Base-by-base conservation (phyloP, 305 asterid genomes). In the Fraxinus baroniana region DNA sequence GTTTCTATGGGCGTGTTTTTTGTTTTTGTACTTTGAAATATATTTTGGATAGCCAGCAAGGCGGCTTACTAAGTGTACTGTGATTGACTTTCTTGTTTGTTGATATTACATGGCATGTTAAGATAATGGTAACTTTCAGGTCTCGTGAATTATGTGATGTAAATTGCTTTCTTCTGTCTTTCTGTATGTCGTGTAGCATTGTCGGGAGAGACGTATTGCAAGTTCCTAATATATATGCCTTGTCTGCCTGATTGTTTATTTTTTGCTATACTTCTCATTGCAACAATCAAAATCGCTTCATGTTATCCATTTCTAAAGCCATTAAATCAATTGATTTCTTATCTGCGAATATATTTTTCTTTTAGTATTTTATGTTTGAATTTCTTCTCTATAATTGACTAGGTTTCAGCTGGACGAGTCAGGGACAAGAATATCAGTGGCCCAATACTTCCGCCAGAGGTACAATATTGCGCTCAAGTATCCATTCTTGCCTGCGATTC, bases 401-500 rank as follows among this genome's bases (percentile, higher is more conserved):
- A 95, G 98, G 92, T 95, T 95, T 84, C 13, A 87, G 18, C 5
- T 81, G 33, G 95, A 92, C 36, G 95, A 84, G n/a, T 64, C 87
- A 0, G 97, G 93, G 8, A 8, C 60, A 30, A 49, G 5, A 20
- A 80, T 76, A 8, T 85, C 95, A 0, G 92, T 95, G 44, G 89
- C 37, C 1, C 84, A 89, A 17, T 95, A 94, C 88, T 95, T 91
- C 78, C 84, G 9, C 1, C 73, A 87, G 72, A 86, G 80, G 81
- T 92, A 94, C 84, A 81, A 82, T 0, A 82, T 89, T 71, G 12
- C 0, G 1, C 91, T 95, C 0, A 13, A 13, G 22, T 82, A 78
- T 80, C 91, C 92, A 0, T 7, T 2, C 36, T 76, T 95, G 82
- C 98, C 97, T 28, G 95, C 97, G 3, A n/a, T 95, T 82, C 92